phyloP scores from a whole-genome alignment of 2,329 filamentous ascomycete species.

The Exserohilum rostratum region DNA sequence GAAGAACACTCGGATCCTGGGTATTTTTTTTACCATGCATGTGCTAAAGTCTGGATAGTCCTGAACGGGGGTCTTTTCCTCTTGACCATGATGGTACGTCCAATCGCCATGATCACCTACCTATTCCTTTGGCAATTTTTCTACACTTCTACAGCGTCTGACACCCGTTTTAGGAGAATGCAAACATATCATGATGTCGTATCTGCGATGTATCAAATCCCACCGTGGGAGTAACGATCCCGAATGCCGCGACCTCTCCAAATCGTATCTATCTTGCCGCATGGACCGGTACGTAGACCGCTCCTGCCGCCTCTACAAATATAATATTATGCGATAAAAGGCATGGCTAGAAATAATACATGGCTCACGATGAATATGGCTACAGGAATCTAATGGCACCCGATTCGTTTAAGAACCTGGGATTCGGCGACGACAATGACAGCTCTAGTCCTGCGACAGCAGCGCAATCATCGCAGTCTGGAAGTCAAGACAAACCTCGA shows the following conservation, averaged over 20 bases:
- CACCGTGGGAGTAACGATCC: constrained; percentile 84
- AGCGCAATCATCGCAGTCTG: constrained; percentile 30
- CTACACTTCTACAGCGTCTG: constrained; percentile 11
- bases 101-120: constrained; percentile 54
- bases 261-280: constrained; percentile 85
- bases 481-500: constrained; percentile 32
- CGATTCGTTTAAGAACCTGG: constrained; percentile 93
- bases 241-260: constrained; percentile 83
- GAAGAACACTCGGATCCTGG: not conserved
- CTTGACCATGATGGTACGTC: constrained; percentile 82
- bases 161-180: constrained; percentile 74
- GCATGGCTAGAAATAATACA: constrained; percentile 8
- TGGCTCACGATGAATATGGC: constrained; percentile 27
- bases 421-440: constrained; percentile 62
- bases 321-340: not conserved
- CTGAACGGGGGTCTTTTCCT: constrained; percentile 93
- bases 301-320: not conserved
- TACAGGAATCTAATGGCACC: constrained; percentile 87
- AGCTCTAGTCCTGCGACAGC: constrained; percentile 34
- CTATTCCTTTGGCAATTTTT: not conserved
- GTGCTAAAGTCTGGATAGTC: constrained; percentile 57
- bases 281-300: constrained; percentile 81
- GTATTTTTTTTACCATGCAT: constrained; percentile 10
- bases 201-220: constrained; percentile 85
- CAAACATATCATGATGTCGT: constrained; percentile 83